Percentiles rank a stretch among this genome's conserved stretches.
These are phyloP conservation scores for sorghum (Sorghum bicolor) DNA, from an alignment of 176 grass and related monocot species.

Conservation along the genomic window Sorghum_bicolor_NCBIv3 NC_012875.2:48958501-48959000, in stretches of 20 bases:
- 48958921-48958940: slow-evolving; percentile 68
- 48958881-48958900: slow-evolving; percentile 56
- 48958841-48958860: slow-evolving; percentile 22
- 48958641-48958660: neutral
- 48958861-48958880: slow-evolving; percentile 33
- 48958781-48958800: neutral
- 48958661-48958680: neutral
- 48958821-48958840: neutral
- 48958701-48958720: neutral
- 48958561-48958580: neutral
- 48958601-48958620: neutral
- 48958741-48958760: neutral
- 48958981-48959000: neutral
- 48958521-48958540: neutral
- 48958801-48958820: neutral
- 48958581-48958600: neutral
- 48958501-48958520: neutral
- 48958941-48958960: slow-evolving; percentile 50
- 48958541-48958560: neutral
- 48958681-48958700: neutral
- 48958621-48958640: slow-evolving; percentile 15
- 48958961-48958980: too few relatives aligned
- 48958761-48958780: neutral
- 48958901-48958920: slow-evolving; percentile 72
- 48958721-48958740: neutral